phyloP scores from a whole-genome alignment of 441 rosid genomes.

The Pelargonium fulgidum region DNA sequence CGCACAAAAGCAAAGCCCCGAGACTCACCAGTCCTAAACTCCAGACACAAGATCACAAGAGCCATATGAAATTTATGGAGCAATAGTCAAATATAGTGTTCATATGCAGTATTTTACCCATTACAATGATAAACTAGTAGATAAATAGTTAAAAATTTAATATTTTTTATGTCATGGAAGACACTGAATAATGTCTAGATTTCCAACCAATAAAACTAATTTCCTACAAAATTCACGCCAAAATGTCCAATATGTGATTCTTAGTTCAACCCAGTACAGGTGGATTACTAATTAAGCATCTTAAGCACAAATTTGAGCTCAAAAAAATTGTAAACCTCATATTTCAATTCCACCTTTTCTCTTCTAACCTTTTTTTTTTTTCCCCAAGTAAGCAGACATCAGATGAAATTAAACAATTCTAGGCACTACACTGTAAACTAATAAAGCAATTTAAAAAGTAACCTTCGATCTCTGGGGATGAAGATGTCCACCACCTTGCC shows the following conservation, averaged over 20 bases:
- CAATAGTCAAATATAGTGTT: too few species aligned
- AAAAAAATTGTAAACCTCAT: not conserved
- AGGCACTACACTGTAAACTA: too few species aligned
- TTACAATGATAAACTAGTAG: too few species aligned
- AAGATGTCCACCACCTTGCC: conserved; percentile 71
- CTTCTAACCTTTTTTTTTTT: not conserved
- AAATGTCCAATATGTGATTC: not conserved
- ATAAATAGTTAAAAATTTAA: too few species aligned
- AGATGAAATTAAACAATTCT: too few species aligned
- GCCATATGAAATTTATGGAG: too few species aligned
- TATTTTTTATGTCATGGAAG: not conserved
- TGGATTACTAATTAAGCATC: not conserved
- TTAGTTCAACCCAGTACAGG: not conserved
- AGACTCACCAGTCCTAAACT: conserved; percentile 57
- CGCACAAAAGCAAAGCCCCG: conserved; percentile 78
- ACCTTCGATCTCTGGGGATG: conserved; percentile 32
- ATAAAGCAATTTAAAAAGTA: not conserved
- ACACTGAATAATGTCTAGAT: not conserved
- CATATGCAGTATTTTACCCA: too few species aligned
- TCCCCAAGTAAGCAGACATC: not conserved
- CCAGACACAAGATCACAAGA: not conserved
- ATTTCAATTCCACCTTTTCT: not conserved
- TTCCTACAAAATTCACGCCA: not conserved
- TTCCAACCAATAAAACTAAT: not conserved
- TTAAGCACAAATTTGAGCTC: not conserved